Base-by-base conservation (phyloP, 208 protist species). In the Acanthamoeba comandoni region DNA sequence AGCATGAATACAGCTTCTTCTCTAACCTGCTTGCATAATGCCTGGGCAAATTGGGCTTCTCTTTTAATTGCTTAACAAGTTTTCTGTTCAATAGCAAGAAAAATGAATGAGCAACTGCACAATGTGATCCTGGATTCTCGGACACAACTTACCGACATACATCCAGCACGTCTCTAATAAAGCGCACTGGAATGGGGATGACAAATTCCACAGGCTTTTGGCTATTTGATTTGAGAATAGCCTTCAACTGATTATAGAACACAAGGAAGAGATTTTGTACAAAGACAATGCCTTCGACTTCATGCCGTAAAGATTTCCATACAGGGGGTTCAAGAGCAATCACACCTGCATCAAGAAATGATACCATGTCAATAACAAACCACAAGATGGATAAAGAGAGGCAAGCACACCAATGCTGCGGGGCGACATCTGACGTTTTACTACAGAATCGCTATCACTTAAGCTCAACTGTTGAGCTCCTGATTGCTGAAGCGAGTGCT, bases 21-120 rank as follows among this genome's bases (percentile, higher is more conserved):
- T 86, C 77, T n/a, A 86, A 58, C 53, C 65, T 86, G 55, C 55
- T 52, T 19, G 77, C 77, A 48, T 86, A 86, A 58, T 86, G 77
- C 5, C 55, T 52, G 5, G 77, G 77, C 77, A 86, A 24, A 13
- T 52, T 53, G 11, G 77, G 77, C 77, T 86, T 86, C 24, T 86
- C 77, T 39, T 86, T 31, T 35, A 86, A 48, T 9, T 86, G 77
- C 55, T 86, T 86, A 19, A 69, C 55, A 19, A 86, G 77, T 48
- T 86, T 86, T 7, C 77, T 79, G 43, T 8, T 35, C 69, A 29
- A 22, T n/a, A 48, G 9, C 65, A 26, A 43, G 35, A 43, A 43
- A 43, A 43, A 43, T 43, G 35, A 43, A 43, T 43, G 35, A 43
- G 35, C 35, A 43, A 43, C 2, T 43, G 35, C 35, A 43, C 1